Percentiles rank a stretch among this genome's conserved stretches.
Evolutionary conservation across 306 rosid genomes (phyloP).

Genomic region (Boehmeria nivea): DNA sequence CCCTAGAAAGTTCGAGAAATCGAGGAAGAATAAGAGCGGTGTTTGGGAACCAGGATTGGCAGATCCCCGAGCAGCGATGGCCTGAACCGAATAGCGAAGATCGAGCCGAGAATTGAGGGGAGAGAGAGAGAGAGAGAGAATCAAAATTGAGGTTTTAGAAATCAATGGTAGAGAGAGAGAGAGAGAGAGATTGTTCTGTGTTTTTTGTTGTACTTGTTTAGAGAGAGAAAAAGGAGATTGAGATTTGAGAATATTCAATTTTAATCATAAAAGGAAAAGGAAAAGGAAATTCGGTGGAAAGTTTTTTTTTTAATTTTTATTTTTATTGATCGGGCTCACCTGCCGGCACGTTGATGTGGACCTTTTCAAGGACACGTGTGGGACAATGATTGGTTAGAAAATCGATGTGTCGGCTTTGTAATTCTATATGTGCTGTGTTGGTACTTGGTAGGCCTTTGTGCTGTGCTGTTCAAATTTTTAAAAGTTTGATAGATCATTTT

Average conservation of each 20-base stretch:
- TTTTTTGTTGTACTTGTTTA: not conserved
- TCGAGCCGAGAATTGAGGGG: slow-evolving; percentile 24
- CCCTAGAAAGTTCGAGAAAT: slow-evolving; percentile 20
- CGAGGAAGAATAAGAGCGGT: not conserved
- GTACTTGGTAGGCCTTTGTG: not conserved
- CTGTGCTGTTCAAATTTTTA: too few relatives aligned
- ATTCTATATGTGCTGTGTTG: not conserved
- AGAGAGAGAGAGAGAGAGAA: slow-evolving; percentile 18
- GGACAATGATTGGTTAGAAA: not conserved
- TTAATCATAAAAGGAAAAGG: too few relatives aligned
- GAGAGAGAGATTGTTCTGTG: too few relatives aligned
- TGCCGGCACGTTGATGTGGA: slow-evolving; percentile 38
- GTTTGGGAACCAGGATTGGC: slow-evolving; percentile 23
- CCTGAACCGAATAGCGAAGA: slow-evolving; percentile 9
- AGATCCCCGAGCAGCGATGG: slow-evolving; percentile 9
- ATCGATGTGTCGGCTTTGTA: not conserved
- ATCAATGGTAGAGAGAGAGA: not conserved
- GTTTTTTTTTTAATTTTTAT: not conserved
- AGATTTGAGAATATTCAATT: too few relatives aligned
- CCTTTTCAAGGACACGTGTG: slow-evolving; percentile 25
- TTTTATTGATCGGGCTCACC: not conserved
- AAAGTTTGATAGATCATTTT: too few relatives aligned
- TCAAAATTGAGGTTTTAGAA: not conserved
- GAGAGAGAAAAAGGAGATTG: not conserved
- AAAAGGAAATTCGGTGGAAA: not conserved